These are phyloP conservation scores for Claviceps sp. DNA, from an alignment of 2,329 filamentous ascomycete genomes.

Conservation along the genomic window DNA sequence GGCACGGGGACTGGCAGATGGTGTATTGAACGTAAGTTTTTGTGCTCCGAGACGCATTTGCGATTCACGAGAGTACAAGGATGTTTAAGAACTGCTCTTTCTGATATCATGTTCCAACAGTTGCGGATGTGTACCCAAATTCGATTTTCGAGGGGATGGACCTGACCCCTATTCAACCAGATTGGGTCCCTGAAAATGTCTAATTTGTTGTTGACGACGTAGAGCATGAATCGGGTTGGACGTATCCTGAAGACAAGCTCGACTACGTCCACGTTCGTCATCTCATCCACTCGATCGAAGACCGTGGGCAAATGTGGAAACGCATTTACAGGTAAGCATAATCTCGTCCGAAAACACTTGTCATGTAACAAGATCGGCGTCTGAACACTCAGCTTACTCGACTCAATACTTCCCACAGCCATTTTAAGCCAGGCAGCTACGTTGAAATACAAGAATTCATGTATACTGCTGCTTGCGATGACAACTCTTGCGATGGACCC, in stretches of 20 bases:
- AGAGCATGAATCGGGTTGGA: constrained; percentile 36
- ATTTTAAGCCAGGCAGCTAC: constrained; percentile 38
- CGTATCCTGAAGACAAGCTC: constrained; percentile 29
- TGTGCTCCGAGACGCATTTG: neutral
- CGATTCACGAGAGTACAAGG: neutral
- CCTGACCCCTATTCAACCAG: constrained; percentile 38
- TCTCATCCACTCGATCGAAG: constrained; percentile 29
- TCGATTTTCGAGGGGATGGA: constrained; percentile 34
- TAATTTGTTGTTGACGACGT: constrained; percentile 39
- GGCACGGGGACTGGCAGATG: constrained; percentile 39
- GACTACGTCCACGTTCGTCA: constrained; percentile 38
- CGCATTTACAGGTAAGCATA: constrained; percentile 27
- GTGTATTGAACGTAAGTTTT: constrained; percentile 33
- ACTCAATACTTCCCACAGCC: constrained; percentile 16
- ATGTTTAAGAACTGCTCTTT: neutral
- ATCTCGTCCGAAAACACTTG: neutral
- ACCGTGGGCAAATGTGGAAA: constrained; percentile 27
- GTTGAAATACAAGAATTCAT: constrained; percentile 36
- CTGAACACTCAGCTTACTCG: neutral
- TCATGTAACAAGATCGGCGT: neutral
- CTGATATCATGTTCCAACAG: constrained; percentile 14
- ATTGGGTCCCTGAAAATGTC: constrained; percentile 37
- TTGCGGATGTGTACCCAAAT: constrained; percentile 33
- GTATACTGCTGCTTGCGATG: constrained; percentile 29
- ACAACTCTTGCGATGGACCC: constrained; percentile 27